Evolutionary conservation across 257 asterid genomes (phyloP), one percentile per base, ranked within the genome.

Genomic region (Rehmannia glutinosa): DNA sequence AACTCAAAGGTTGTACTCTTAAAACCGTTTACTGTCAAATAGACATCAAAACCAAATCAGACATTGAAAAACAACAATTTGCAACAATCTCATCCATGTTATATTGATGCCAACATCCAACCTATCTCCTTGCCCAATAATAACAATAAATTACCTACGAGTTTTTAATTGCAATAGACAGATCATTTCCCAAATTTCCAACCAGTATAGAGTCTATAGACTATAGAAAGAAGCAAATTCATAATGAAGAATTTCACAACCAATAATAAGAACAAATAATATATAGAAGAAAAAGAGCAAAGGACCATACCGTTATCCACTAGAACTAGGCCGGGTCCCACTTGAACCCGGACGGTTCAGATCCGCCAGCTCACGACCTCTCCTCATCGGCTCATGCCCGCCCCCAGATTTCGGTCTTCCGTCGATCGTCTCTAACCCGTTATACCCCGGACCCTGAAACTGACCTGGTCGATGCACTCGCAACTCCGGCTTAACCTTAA

Each of bases 361-460:
- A 72, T 81, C 82, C 72, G 75, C 63, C n/a, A 57, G 72, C 50
- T 80, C 90, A 47, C 72, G 82, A 41, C 72, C 87, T 58, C 80
- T 72, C 71, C 78, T 78, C 73, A 63, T 57, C 72, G 78, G 74
- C 50, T 75, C 89, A 73, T 84, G 68, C 57, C 86, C 92, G n/a
- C 90, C 87, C 20, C 95, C 95, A 30, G 92, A 87, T 80, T 83
- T 85, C 16, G 90, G 92, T 68, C 92, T 85, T 56, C 81, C 74
- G 15, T 87, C 80, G 66, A 77, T 20, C 81, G 79, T 17, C 23
- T 35, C 73, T 23, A 66, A 57, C 42, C 77, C 80, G 69, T 45
- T 50, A 71, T 72, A 64, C 24, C 73, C 81, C 27, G 28, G 68
- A 54, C 69, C 77, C 62, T 76, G 77, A 28, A 38, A 6, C 57